Conservation (phyloP, 805 yeast species). For the Kluyveromyces lactis region DNA sequence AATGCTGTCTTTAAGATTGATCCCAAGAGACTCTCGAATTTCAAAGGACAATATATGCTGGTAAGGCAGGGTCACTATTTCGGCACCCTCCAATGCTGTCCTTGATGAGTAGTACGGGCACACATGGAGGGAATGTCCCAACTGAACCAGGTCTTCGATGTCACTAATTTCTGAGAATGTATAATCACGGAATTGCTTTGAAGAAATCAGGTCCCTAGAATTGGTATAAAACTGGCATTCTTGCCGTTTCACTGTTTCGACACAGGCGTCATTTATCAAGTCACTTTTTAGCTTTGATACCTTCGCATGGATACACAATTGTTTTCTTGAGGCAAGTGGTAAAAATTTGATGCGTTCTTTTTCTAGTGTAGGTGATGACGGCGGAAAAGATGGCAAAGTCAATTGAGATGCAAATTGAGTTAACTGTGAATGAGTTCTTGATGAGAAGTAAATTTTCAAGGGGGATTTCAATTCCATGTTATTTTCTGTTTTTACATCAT, state of each 20-base stretch:
- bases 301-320: conserved; percentile 66
- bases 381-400: conserved; percentile 50
- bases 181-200: conserved; percentile 44
- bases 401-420: conserved; percentile 73
- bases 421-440: conserved; percentile 88
- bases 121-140: conserved; percentile 48
- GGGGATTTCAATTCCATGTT: conserved; percentile 24
- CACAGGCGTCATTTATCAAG: conserved; percentile 53
- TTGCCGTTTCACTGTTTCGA: conserved; percentile 7
- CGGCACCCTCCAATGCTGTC: conserved; percentile 46
- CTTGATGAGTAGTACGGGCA: conserved; percentile 84
- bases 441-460: conserved; percentile 56
- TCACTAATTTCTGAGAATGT: conserved; percentile 52
- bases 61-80: conserved; percentile 78
- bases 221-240: conserved; percentile 8
- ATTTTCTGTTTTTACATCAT: conserved; percentile 12
- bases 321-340: conserved; percentile 78
- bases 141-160: conserved; percentile 63
- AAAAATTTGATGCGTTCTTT: conserved; percentile 55
- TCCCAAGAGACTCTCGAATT: conserved; percentile 49
- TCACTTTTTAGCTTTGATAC: conserved; percentile 41
- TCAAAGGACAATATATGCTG: conserved; percentile 59
- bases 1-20: conserved; percentile 54
- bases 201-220: conserved; percentile 22
- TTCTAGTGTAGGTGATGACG: conserved; percentile 38